These are phyloP conservation scores for Acanthamoeba culbertsoni DNA, from an alignment of 208 protist species.

Conservation along the genomic window DNA sequence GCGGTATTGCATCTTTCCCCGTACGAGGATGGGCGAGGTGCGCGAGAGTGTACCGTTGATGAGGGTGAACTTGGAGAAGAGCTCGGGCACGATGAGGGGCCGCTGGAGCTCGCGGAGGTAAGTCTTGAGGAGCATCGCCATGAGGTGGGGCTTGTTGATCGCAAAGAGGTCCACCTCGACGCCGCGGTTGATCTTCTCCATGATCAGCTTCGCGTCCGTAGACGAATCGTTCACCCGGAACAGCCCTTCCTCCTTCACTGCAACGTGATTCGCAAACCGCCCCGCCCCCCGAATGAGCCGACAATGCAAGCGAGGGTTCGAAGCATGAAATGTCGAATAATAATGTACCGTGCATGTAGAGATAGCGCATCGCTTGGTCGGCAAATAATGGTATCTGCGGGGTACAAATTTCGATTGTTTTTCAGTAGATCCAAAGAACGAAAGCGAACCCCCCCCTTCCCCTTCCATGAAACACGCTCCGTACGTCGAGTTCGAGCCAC, in stretches of 20 bases:
- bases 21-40: background rate
- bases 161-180: conserved; percentile 51
- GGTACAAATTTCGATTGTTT: no score
- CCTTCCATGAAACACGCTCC: no score
- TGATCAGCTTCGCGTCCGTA: conserved; percentile 37
- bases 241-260: conserved; percentile 26
- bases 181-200: conserved; percentile 47
- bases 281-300: no score
- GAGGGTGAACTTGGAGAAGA: conserved; percentile 38
- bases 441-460: no score
- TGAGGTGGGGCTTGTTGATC: conserved; percentile 49
- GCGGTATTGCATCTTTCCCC: background rate
- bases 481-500: conserved; percentile 30
- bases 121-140: conserved; percentile 43
- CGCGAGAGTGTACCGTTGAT: background rate
- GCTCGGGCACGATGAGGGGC: conserved; percentile 44
- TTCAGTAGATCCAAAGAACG: no score
- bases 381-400: conserved; percentile 31
- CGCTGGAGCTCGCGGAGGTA: conserved; percentile 26
- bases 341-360: conserved; percentile 48
- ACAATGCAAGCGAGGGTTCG: no score
- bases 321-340: background rate
- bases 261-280: no score
- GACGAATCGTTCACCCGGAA: conserved; percentile 21
- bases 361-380: conserved; percentile 40